Evolutionary conservation across 2,329 filamentous ascomycete species (phyloP), one percentile per base, ranked within the genome.

Genomic region (Aspergillus nomiae): DNA sequence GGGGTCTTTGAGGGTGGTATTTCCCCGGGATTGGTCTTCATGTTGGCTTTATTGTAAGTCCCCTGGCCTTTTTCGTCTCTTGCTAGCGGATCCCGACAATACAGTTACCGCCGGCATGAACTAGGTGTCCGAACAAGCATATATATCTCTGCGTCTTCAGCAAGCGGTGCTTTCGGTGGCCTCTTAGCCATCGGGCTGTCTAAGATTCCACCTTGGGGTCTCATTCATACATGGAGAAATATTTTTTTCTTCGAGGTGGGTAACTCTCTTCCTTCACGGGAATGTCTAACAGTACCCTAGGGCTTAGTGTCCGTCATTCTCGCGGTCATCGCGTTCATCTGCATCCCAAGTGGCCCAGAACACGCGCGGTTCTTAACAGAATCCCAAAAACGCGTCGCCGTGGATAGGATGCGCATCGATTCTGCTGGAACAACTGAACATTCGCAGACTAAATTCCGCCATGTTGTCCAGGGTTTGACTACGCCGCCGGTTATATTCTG

Each of bases 131-230:
- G 64, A 26, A 66, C 63, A 62, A 62, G 62, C 21, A 66, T 66
- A 12, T 66, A 64, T 50, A 64, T 64, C 54, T 63, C 62, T 11
- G 64, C 64, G 9, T 59, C 61, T 12, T 64, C 64, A 3, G 64
- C 64, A 1, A 62, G 62, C 2, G 64, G 64, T n/a, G 64, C 64
- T 16, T 66, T 66, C 24, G 64, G 64, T 7, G 64, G 64, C 4
- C 59, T 66, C 4, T 53, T 66, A 1, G 64, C 64, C 4, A 59
- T 59, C 11, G 61, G 56, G 1, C 45, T 63, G 19, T 38, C 61
- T 3, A 59, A 45, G 21, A 53, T 63, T 1, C 61, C 61, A 1
- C 16, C 1, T n/a, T 59, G 62, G 30, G 64, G 64, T 2, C 62
- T 62, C 7, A 48, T 56, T 32, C 56, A 66, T 28, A 60, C 61